Percentiles rank a stretch among this genome's conserved stretches.
Evolutionary conservation across 129 eudicot species (phyloP).

Genomic region (Flaveria ramosissima): DNA sequence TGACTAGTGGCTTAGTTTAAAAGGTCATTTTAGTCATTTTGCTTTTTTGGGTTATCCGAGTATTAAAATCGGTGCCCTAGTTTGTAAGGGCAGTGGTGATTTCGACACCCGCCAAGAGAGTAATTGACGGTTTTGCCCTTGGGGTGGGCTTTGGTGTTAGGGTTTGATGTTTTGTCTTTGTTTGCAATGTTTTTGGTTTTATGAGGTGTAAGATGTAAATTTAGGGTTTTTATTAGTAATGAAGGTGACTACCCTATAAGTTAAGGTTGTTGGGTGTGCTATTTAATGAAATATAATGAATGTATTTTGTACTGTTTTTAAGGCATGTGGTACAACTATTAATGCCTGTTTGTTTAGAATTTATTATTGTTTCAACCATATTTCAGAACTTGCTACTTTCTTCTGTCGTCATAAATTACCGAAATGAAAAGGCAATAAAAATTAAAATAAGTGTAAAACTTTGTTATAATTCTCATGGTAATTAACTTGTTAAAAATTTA

Average conservation of each 20-base stretch:
- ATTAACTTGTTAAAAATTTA: no score
- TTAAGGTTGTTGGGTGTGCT: slow-evolving; percentile 20
- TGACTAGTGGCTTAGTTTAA: slow-evolving; percentile 22
- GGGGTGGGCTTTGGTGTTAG: neutral
- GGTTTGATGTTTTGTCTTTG: slow-evolving; percentile 4
- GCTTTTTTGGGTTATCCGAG: slow-evolving; percentile 23
- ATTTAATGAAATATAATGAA: neutral
- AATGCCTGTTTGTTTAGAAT: neutral
- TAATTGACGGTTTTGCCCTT: slow-evolving; percentile 39
- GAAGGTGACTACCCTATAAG: slow-evolving; percentile 36
- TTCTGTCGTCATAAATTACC: no score
- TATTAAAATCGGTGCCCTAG: slow-evolving; percentile 24
- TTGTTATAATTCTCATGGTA: no score
- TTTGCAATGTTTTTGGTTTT: slow-evolving; percentile 27
- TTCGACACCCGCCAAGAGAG: slow-evolving; percentile 48
- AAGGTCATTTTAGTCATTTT: slow-evolving; percentile 39
- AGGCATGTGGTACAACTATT: slow-evolving; percentile 18
- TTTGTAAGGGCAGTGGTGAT: slow-evolving; percentile 50
- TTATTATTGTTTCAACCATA: neutral
- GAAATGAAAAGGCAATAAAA: no score
- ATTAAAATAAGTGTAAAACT: no score
- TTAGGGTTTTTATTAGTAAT: slow-evolving; percentile 32
- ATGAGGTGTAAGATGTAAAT: slow-evolving; percentile 23
- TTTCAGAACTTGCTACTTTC: no score
- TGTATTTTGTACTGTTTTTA: neutral